phyloP scores from a whole-genome alignment of 345 rosid genomes.

The Mangifera indica region DNA sequence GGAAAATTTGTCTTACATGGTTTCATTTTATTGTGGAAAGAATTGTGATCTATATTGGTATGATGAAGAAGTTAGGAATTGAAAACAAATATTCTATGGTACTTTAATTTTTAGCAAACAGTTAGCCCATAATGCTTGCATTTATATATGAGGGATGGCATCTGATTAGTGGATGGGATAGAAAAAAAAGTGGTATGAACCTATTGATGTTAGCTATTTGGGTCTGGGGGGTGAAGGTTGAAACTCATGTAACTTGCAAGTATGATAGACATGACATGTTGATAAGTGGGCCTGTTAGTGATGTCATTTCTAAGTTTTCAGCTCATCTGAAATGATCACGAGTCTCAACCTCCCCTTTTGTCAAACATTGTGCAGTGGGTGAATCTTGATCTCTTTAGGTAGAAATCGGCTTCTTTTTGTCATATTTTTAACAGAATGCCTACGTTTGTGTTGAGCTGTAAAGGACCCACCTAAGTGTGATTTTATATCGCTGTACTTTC shows the following conservation, averaged over 20 bases:
- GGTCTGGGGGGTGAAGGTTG: neutral
- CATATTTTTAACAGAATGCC: neutral
- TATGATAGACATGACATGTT: neutral
- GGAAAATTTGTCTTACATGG: neutral
- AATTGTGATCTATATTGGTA: neutral
- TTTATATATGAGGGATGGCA: neutral
- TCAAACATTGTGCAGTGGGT: neutral
- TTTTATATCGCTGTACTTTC: no score
- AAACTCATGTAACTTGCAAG: neutral
- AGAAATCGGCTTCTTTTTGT: neutral
- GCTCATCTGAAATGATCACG: neutral
- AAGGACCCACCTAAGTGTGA: no score
- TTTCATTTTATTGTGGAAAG: neutral
- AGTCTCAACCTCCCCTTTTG: neutral
- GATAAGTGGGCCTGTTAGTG: neutral
- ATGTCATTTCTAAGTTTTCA: neutral
- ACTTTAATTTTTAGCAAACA: neutral
- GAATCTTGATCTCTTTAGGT: neutral
- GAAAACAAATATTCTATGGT: neutral
- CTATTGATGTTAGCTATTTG: neutral
- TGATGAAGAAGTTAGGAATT: neutral
- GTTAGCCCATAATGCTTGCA: neutral
- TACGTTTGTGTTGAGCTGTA: no score
- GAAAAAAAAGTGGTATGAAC: neutral
- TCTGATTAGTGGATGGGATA: conserved; percentile 7